phyloP scores from a whole-genome alignment of 1,284 basidiomycete genomes.

The Phellopilus nigrolimitatus region DNA sequence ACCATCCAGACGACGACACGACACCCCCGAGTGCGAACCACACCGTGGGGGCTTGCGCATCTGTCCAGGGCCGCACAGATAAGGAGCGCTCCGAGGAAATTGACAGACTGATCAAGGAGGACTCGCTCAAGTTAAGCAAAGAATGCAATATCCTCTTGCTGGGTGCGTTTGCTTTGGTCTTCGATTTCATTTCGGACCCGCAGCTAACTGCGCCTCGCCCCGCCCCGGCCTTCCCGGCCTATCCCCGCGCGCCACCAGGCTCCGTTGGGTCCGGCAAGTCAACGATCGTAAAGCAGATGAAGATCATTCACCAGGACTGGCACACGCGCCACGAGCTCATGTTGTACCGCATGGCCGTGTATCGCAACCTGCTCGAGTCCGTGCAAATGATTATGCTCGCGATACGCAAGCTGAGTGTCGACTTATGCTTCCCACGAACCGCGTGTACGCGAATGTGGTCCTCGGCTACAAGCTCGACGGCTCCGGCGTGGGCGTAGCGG shows the following conservation, averaged over 20 bases:
- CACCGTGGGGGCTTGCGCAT: too few species aligned
- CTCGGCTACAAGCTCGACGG: too few species aligned
- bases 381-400: slow-evolving; percentile 86
- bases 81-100: too few species aligned
- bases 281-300: slow-evolving; percentile 99
- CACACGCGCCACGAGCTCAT: slow-evolving; percentile 80
- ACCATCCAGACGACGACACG: too few species aligned
- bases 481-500: too few species aligned
- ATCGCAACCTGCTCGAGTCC: slow-evolving; percentile 84
- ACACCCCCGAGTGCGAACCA: too few species aligned
- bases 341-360: slow-evolving; percentile 78
- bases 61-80: too few species aligned
- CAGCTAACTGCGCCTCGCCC: background rate
- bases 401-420: slow-evolving; percentile 86
- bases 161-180: slow-evolving; percentile 47
- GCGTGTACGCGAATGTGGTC: slow-evolving; percentile 62
- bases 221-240: slow-evolving; percentile 64
- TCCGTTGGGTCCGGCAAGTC: too few species aligned
- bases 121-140: slow-evolving; percentile 70
- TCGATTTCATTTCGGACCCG: too few species aligned
- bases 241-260: slow-evolving; percentile 95
- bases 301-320: slow-evolving; percentile 96
- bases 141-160: slow-evolving; percentile 95
- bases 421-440: slow-evolving; percentile 75
- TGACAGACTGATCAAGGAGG: slow-evolving; percentile 70